Base-by-base conservation (phyloP, 176 grass and related monocot species). In the Tillandsia fasciculata region DNA sequence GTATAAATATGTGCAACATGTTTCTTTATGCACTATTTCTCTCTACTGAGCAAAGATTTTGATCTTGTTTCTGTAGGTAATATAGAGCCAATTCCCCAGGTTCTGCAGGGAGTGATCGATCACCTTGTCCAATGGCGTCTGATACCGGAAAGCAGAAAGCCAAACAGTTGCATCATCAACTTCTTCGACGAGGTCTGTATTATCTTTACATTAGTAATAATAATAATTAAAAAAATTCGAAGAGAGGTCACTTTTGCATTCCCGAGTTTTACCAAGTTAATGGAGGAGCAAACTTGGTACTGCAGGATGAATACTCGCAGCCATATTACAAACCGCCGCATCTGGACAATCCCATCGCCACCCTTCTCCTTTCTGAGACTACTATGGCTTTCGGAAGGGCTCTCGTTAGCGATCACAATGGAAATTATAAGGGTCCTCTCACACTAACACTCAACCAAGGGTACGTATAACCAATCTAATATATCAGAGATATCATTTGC, bases 311-410 rank as follows among this genome's bases (percentile, higher is more conserved):
- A 56, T 87, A 87, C 28, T 99, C 95, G 0, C 95, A 99, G 49
- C 95, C 95, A 68, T 99, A 94, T 78, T 90, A 86, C 84, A 99
- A 99, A 74, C 95, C 95, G 18, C 95, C 95, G 1, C 95, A 99
- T 52, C 83, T 99, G 77, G 95, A 99, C 70, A 99, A 99, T 68
- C 95, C 95, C 52, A 88, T 99, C 48, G 94, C 87, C 27, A 90
- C 87, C 26, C 87, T 99, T 42, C 77, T 99, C 50, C 90, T 99
- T 26, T 94, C 90, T 26, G 95, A 90, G 53, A 90, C 95, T 42
- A 86, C 82, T 9, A 99, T 94, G 87, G 87, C 90, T 65, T 99
- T 99, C 71, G 95, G 95, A 81, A 85, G 95, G 63, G 81, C 87
- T 53, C 77, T 99, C 8, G 85, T 99, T 49, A 99, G 90, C 28